Evolutionary conservation across 1,139 yeast genomes (phyloP), one percentile per base, ranked within the genome.

Genomic region (Candida sp.): DNA sequence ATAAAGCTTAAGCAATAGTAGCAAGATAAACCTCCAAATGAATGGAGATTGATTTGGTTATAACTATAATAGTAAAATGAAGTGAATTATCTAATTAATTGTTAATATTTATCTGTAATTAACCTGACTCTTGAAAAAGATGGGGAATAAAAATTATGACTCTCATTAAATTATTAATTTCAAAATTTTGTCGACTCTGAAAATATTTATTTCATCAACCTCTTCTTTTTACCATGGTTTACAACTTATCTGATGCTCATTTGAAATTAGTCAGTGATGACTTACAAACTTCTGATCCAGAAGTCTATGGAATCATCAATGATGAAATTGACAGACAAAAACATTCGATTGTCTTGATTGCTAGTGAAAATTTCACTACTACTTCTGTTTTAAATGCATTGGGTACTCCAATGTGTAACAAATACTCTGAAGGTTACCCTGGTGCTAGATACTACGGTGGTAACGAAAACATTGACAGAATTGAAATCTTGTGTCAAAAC

Each of bases 361-460:
- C 99, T 32, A 87, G 96, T 44, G 99, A 93, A 73, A 93, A 93
- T 70, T 93, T 91, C 79, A 93, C 99, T 53, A 87, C 98, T 53
- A 87, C 90, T 53, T 86, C 98, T 33, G 99, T 93, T 37, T 88
- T 91, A 70, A 98, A 93, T 67, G 95, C 96, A 43, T 81, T 93
- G 64, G 98, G 98, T 63, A 87, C 97, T 48, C 97, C 96, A 61
- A 89, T 93, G 96, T 87, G 89, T 66, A 86, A 86, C 78, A 86
- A 86, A 68, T 86, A 86, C 70, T 83, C 90, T 43, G 95, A 86
- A 66, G 95, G 95, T 56, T 85, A 85, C 70, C 95, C 95, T 47
- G 93, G 93, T 58, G 91, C 90, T 48, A 79, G 93, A 72, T 86
- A 86, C 73, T 86, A 86, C 64, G 93, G 95, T 70, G 93, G 93